A percentile compares a stretch with the other conserved stretches of the same genome.
Conservation (phyloP, 495 filamentous ascomycete genomes). For the Pseudomonodictys pantanalensis region DNA sequence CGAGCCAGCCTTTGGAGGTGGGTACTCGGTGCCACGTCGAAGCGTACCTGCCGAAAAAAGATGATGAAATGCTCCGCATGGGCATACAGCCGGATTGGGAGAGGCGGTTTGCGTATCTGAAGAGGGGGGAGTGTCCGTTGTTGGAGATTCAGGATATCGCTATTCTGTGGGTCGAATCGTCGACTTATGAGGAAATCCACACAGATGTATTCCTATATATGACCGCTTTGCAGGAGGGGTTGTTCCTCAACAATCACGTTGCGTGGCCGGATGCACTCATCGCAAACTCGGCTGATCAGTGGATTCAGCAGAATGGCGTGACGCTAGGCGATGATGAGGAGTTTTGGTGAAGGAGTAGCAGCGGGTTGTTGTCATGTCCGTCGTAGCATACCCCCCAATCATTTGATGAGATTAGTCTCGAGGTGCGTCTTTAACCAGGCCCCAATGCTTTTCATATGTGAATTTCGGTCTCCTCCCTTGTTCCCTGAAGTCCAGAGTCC, state of each 20-base stretch:
- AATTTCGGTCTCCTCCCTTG: neutral
- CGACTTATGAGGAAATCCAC: neutral
- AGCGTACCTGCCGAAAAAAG: conserved; percentile 5
- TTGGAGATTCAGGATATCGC: neutral
- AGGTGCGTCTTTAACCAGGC: no score
- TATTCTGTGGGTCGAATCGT: conserved; percentile 4
- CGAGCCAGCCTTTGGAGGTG: conserved; percentile 1
- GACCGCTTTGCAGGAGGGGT: neutral
- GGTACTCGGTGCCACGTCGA: neutral
- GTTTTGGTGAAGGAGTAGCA: no score
- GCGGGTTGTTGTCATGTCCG: no score
- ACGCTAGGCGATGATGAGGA: neutral
- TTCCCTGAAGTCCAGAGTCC: conserved; percentile 20
- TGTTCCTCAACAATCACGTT: no score
- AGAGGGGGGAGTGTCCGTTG: neutral
- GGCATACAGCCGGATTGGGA: neutral
- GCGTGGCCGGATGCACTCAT: no score
- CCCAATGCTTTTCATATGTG: neutral
- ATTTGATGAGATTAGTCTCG: no score
- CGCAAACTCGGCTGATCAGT: neutral
- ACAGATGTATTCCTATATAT: conserved; percentile 5
- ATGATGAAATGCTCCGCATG: neutral
- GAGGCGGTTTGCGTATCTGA: neutral
- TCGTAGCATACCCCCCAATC: no score
- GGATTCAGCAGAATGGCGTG: neutral